Percentiles rank a stretch among this genome's conserved stretches.
Conservation (phyloP, 768 basidiomycete genomes). For the Lactarius pseudohatsudake region DNA sequence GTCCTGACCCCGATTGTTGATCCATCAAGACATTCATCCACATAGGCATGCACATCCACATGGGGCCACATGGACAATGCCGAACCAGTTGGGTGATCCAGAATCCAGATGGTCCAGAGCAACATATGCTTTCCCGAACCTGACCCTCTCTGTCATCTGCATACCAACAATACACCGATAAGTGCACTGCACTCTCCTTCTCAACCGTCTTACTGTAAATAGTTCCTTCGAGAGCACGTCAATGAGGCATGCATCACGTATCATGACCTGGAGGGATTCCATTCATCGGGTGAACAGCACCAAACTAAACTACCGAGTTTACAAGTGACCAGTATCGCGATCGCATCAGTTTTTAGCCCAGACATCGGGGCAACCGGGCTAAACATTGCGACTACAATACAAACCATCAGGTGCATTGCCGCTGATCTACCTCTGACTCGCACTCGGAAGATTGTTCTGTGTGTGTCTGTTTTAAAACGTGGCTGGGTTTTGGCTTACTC, state of each 20-base stretch:
- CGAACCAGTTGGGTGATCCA: neutral
- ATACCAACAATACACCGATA: neutral
- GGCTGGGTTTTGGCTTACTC: neutral
- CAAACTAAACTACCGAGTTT: neutral
- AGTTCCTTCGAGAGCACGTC: neutral
- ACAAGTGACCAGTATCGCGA: slow-evolving; percentile 1
- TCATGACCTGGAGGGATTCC: neutral
- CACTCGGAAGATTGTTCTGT: neutral
- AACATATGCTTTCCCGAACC: neutral
- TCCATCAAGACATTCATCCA: neutral
- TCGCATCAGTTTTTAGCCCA: neutral
- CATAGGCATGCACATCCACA: neutral
- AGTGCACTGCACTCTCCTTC: neutral
- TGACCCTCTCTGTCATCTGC: neutral
- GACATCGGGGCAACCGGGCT: neutral
- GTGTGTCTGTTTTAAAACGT: neutral
- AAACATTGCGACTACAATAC: neutral
- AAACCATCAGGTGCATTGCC: slow-evolving; percentile 16
- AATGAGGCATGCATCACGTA: neutral
- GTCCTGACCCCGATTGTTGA: neutral
- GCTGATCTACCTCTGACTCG: slow-evolving; percentile 21
- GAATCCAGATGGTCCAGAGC: neutral
- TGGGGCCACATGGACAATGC: slow-evolving; percentile 14
- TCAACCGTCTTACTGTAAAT: neutral
- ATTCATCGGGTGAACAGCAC: neutral